Evolutionary conservation across 78 protist genomes (phyloP), one percentile per base, ranked within the genome.

Genomic region (Polysphondylium violaceum): DNA sequence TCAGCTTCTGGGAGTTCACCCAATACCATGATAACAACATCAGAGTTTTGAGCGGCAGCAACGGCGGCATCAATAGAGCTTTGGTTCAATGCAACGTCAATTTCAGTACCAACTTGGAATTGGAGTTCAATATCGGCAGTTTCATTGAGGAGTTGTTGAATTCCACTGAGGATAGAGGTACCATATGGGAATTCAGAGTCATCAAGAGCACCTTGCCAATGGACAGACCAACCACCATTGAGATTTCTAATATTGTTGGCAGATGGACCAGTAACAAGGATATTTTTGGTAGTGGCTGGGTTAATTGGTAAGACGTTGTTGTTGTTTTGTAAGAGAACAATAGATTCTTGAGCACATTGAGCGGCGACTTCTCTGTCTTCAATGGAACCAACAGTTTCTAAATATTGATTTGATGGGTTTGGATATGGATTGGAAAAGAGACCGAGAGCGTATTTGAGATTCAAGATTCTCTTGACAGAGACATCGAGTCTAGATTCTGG

Each of bases 371-470:
- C 73, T 41, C 86, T 29, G 43, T 93, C 96, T 8, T 25, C 69
- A 7, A 23, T n/a, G 8, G 76, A 51, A 55, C 96, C 96, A 36
- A 93, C 65, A 9, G 79, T 76, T 0, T 51, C 35, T 12, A 93
- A 33, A 21, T 19, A 43, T n/a, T 67, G 87, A 3, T 68, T 43
- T 2, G 36, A 3, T 8, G 76, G 89, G 23, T 78, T 40, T 27
- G 96, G 96, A 23, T 65, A 63, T 43, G 96, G 94, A 23, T 51
- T 35, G 1, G 12, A 23, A 67, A 93, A 65, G 25, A 93, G 85
- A 60, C 94, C 94, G 4, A 93, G 85, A 23, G 67, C 29, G 55
- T 93, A 68, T 44, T 93, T 93, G 41, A 92, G 89, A 65, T 71
- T 74, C 6, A 93, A 33, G 23, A 88, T 56, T 35, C 86, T 64